Conservation (phyloP, 495 filamentous ascomycete genomes). For the Penicillium canescens region DNA sequence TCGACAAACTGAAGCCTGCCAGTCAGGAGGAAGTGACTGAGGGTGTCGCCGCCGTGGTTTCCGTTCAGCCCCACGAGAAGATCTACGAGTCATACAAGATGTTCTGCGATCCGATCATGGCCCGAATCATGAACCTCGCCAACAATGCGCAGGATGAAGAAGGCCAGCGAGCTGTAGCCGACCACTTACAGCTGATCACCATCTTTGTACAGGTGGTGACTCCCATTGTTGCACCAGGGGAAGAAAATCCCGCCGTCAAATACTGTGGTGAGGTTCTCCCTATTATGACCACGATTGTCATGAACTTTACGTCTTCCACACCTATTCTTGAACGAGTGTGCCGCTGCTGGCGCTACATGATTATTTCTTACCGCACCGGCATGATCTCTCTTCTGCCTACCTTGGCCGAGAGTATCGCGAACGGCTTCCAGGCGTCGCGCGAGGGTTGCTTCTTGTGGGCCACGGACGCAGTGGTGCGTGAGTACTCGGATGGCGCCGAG, state of each 20-base stretch:
- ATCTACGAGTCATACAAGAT: slow-evolving; percentile 82
- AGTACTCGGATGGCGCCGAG: slow-evolving; percentile 88
- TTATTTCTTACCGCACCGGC: slow-evolving; percentile 89
- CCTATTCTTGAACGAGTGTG: slow-evolving; percentile 94
- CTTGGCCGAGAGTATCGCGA: slow-evolving; percentile 82
- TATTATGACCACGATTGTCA: slow-evolving; percentile 76
- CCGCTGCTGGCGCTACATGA: slow-evolving; percentile 93
- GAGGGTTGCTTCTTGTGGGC: slow-evolving; percentile 99
- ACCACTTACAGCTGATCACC: slow-evolving; percentile 88
- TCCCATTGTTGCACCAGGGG: slow-evolving; percentile 69
- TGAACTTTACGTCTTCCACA: slow-evolving; percentile 77
- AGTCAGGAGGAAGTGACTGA: slow-evolving; percentile 97
- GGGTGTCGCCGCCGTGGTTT: slow-evolving; percentile 87
- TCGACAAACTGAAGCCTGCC: slow-evolving; percentile 76
- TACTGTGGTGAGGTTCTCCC: slow-evolving; percentile 95
- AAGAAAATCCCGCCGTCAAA: slow-evolving; percentile 87
- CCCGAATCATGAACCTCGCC: slow-evolving; percentile 81
- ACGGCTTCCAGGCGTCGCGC: slow-evolving; percentile 78
- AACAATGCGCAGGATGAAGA: slow-evolving; percentile 80
- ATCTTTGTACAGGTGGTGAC: slow-evolving; percentile 80
- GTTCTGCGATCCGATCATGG: slow-evolving; percentile 91
- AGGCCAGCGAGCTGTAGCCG: slow-evolving; percentile 73
- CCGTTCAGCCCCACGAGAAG: slow-evolving; percentile 76
- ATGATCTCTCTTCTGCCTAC: slow-evolving; percentile 81
- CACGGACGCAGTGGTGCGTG: slow-evolving; percentile 88